These are phyloP conservation scores for Rosa rugosa DNA, from an alignment of 306 rosid species.

Conservation along the genomic window DNA sequence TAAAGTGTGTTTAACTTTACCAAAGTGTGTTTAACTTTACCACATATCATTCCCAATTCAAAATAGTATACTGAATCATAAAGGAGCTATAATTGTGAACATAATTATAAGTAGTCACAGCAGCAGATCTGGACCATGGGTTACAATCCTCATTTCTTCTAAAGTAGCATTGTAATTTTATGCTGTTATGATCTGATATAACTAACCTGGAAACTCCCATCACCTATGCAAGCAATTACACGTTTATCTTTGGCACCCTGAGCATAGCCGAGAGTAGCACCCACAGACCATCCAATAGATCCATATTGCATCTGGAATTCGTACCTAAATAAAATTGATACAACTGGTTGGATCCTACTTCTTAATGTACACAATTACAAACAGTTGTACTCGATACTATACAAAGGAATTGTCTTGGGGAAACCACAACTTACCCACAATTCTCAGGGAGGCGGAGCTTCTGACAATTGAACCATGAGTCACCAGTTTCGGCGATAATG, in stretches of 20 bases:
- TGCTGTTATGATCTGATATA: not conserved
- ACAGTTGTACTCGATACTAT: not conserved
- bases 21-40: not conserved
- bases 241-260: constrained; percentile 78
- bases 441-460: constrained; percentile 77
- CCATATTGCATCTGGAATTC: constrained; percentile 99
- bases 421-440: constrained; percentile 52
- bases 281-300: constrained; percentile 93
- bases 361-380: not conserved
- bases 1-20: not conserved
- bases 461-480: constrained; percentile 93
- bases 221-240: constrained; percentile 82
- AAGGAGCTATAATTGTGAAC: not conserved
- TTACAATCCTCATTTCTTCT: not conserved
- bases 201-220: constrained; percentile 93
- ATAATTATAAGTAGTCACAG: not conserved
- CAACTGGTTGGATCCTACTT: not conserved
- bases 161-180: not conserved
- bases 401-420: not conserved
- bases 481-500: constrained; percentile 83
- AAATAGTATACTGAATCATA: not conserved
- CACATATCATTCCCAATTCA: not conserved
- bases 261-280: constrained; percentile 92
- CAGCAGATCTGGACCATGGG: not conserved
- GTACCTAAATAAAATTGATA: constrained; percentile 49